Evolutionary conservation across 352 stramenopile species (phyloP), one percentile per base, ranked within the genome.

Genomic region (Albugo laibachii): DNA sequence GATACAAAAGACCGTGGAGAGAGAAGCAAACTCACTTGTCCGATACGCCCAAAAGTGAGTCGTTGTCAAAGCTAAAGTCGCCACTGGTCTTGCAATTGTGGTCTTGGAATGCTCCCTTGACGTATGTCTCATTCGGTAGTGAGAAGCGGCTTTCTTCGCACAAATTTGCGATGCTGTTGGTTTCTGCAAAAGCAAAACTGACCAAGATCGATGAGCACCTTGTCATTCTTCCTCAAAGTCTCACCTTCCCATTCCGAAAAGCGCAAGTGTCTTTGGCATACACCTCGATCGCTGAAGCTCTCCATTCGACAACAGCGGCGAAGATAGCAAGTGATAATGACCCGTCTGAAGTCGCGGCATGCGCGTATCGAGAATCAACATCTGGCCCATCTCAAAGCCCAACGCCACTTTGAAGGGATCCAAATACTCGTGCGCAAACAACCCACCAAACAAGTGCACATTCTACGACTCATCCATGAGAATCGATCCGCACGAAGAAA

Each of bases 401-500:
- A 89, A 60, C 12, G 66, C 72, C 31, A 87, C 58, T 24, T 55
- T 68, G 36, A 65, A 55, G 14, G 35, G 41, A 47, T 46, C 71
- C 44, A 82, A 45, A 49, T 84, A 84, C 52, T 86, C 69, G 37
- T 89, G 77, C 13, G 66, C 58, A 47, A 78, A 89, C 15, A 89
- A 56, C 0, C 74, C 74, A 13, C 77, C 74, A 41, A 73, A 54
- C 5, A 47, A 41, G 11, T 58, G 41, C 19, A 80, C 41, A 18
- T 62, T 55, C 66, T 83, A 24, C 36, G 15, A 13, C 35, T 11
- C 13, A 5, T 21, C 36, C 54, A 31, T 72, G 62, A 20, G 38
- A 6, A 13, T 50, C 21, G n/a, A n/a, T n/a, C n/a, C n/a, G n/a
- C n/a, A n/a, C n/a, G n/a, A n/a, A 4, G 13, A 13, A 15, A 15